Conservation (phyloP, 495 filamentous ascomycete genomes). For the Aspergillus heteromorphus region DNA sequence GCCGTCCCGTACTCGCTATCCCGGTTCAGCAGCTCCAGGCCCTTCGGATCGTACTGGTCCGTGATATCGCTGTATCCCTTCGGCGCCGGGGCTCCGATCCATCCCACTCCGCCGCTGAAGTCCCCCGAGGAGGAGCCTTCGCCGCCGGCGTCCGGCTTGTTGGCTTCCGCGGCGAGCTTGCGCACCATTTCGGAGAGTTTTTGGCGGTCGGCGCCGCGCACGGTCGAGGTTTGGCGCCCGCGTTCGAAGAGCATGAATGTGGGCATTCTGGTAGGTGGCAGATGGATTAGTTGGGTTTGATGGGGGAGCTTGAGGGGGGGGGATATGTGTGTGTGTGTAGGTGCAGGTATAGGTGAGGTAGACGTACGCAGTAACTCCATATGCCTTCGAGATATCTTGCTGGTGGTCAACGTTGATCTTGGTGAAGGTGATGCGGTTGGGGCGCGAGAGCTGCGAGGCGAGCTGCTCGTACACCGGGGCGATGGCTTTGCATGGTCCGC, state of each 20-base stretch:
- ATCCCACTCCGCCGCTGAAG: constrained; percentile 44
- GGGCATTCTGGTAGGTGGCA: constrained; percentile 48
- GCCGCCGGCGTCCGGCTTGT: constrained; percentile 44
- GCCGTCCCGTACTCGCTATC: constrained; percentile 64
- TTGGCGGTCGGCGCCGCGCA: constrained; percentile 66
- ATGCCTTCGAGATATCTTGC: constrained; percentile 63
- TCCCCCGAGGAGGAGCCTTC: constrained; percentile 36
- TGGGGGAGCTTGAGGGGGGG: neutral
- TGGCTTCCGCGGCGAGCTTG: constrained; percentile 67
- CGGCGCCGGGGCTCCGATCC: constrained; percentile 69
- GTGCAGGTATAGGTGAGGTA: neutral
- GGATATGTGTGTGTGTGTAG: constrained; percentile 1
- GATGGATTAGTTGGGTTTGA: neutral
- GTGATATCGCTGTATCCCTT: constrained; percentile 82
- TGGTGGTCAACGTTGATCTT: constrained; percentile 82
- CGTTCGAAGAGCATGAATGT: constrained; percentile 90
- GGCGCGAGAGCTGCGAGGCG: constrained; percentile 62
- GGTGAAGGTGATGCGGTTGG: constrained; percentile 71
- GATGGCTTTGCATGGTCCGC: constrained; percentile 76
- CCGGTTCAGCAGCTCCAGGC: constrained; percentile 81
- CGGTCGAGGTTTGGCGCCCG: constrained; percentile 57
- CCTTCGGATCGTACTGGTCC: constrained; percentile 68
- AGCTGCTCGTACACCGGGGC: constrained; percentile 81
- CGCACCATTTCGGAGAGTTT: constrained; percentile 64
- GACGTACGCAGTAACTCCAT: constrained; percentile 65